Conservation (phyloP, 768 basidiomycete genomes). For the Mycena indigotica region DNA sequence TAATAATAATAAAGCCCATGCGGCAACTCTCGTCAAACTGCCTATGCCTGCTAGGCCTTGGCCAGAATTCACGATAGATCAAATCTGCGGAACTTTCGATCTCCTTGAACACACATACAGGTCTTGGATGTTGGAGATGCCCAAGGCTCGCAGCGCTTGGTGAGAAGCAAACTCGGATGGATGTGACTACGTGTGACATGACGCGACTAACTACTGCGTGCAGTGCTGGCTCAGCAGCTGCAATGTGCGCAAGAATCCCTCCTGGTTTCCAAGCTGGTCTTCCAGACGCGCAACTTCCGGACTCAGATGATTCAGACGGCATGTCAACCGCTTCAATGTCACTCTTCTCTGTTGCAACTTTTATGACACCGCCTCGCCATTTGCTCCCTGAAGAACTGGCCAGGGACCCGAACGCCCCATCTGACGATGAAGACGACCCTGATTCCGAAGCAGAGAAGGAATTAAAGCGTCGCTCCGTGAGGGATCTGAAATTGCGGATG, state of each 20-base stretch:
- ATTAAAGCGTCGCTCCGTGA: background rate
- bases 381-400: background rate
- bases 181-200: no score
- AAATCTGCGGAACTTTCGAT: no score
- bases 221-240: no score
- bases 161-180: no score
- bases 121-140: no score
- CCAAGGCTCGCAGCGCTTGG: no score
- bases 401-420: background rate
- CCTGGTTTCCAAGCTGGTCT: background rate
- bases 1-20: no score
- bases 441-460: background rate
- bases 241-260: background rate
- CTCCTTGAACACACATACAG: no score
- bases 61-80: no score
- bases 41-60: no score
- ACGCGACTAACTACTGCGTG: no score
- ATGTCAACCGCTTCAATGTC: background rate
- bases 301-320: background rate
- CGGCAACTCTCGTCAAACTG: no score
- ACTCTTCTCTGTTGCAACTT: background rate
- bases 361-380: background rate
- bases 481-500: background rate
- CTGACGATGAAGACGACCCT: background rate
- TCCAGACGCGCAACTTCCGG: background rate